Evolutionary conservation across 1,139 yeast species (phyloP), one percentile per base, ranked within the genome.

Genomic region (Candida smagusa): DNA sequence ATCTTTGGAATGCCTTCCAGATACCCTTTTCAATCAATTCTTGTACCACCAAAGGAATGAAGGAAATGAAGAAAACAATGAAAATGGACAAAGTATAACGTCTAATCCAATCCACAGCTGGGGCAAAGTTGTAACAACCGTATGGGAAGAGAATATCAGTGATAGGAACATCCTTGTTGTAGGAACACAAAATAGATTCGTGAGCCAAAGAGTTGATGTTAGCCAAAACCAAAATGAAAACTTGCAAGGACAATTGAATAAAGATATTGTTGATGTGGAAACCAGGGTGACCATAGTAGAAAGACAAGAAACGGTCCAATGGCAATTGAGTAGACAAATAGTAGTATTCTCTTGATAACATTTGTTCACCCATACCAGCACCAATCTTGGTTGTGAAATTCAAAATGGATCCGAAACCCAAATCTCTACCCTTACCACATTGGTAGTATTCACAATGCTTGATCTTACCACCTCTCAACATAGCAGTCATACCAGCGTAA

Each of bases 311-410:
- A 66, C 98, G 85, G 65, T 92, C 98, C 53, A 92, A 74, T 41
- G 97, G 98, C 55, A 92, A 79, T 68, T 92, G 98, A 45, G 98
- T 92, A 54, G 97, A 96, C 63, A 92, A 74, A 67, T 92, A 92
- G 70, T 90, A 92, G 72, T 92, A 92, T 68, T 92, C 98, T 74
- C 98, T 86, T 41, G 97, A 89, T 60, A 92, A 75, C 94, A 92
- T 90, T 70, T 92, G 98, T 70, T 92, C 98, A 71, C 98, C 98
- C 98, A 92, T 92, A 85, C 98, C 98, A 58, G 97, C 96, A 76
- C 98, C 98, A 81, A 92, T 92, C 77, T 92, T 92, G 44, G 98
- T 92, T 27, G 97, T 92, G 81, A 92, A 92, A 71, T 92, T 92
- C 75, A 92, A 80, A 77, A 92, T 89, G 30, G 98, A 90, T 47